Percentiles rank a stretch among this genome's conserved stretches.
Conservation (phyloP, 2,329 filamentous ascomycete species). For the Lachnellula hyalina region DNA sequence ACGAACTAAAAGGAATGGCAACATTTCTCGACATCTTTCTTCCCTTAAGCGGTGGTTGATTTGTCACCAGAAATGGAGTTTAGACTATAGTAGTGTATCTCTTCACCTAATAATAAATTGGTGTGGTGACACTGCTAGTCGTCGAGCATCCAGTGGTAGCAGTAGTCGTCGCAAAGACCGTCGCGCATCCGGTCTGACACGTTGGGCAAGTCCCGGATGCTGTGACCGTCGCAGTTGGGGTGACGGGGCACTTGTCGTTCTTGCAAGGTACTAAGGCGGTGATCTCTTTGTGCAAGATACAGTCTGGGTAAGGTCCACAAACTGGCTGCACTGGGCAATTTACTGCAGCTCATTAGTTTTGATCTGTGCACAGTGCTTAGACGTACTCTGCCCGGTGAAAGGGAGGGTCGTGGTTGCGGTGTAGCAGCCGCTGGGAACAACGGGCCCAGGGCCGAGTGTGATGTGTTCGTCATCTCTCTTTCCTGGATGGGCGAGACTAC, state of each 20-base stretch:
- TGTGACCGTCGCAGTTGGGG: conserved; percentile 20
- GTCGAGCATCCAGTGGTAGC: background rate
- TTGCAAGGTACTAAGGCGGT: conserved; percentile 12
- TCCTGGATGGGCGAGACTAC: conserved; percentile 1
- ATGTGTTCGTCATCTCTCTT: conserved; percentile 1
- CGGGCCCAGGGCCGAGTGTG: conserved; percentile 2
- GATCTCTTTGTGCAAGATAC: conserved; percentile 6
- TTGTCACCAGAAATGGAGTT: background rate
- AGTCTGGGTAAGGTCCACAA: conserved; percentile 11
- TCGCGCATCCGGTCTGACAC: conserved; percentile 16
- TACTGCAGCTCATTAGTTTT: conserved; percentile 7
- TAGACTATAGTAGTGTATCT: background rate
- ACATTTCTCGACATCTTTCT: too few relatives aligned
- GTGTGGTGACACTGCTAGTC: conserved; percentile 1
- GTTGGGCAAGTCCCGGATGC: conserved; percentile 7
- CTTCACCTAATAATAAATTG: background rate
- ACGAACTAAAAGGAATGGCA: too few relatives aligned
- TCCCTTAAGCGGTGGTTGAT: background rate
- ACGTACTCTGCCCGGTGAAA: conserved; percentile 12
- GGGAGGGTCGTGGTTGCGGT: conserved; percentile 13
- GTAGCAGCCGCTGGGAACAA: background rate
- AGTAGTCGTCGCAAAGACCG: conserved; percentile 8
- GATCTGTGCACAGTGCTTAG: background rate
- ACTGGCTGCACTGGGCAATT: conserved; percentile 6
- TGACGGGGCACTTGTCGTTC: conserved; percentile 14